Percentiles rank a stretch among this genome's conserved stretches.
These are phyloP conservation scores for Penicillium cosmopolitanum DNA, from an alignment of 495 filamentous ascomycete species.

Conservation along the genomic window DNA sequence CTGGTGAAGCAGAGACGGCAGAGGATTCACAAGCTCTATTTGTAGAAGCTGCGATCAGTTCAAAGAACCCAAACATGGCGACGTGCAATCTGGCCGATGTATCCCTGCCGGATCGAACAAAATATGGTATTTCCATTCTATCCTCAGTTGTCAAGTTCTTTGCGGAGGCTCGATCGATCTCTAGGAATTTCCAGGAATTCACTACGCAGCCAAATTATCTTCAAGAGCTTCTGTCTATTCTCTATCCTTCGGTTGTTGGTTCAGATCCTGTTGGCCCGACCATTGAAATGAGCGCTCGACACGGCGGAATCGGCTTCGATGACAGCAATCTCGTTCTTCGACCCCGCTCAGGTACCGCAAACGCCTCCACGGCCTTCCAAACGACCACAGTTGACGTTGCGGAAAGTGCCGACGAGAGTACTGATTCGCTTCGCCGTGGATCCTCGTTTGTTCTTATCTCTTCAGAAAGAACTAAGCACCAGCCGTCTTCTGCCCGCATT, in stretches of 20 bases:
- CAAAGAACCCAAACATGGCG: constrained; percentile 25
- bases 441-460: constrained; percentile 91
- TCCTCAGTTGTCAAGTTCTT: constrained; percentile 79
- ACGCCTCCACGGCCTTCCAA: constrained; percentile 61
- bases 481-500: constrained; percentile 62
- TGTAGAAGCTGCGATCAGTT: constrained; percentile 15
- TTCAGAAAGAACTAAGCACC: constrained; percentile 60
- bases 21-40: not conserved
- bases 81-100: constrained; percentile 18
- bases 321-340: constrained; percentile 82
- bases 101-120: constrained; percentile 10
- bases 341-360: constrained; percentile 61
- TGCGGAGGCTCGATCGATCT: constrained; percentile 73
- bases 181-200: constrained; percentile 77
- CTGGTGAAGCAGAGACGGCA: constrained; percentile 4
- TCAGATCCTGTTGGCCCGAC: constrained; percentile 80
- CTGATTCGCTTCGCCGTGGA: constrained; percentile 65
- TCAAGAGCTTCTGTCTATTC: constrained; percentile 70
- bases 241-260: constrained; percentile 86
- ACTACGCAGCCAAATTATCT: constrained; percentile 75
- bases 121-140: constrained; percentile 52
- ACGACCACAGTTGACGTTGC: constrained; percentile 65
- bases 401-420: constrained; percentile 49
- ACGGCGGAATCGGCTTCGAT: constrained; percentile 80
- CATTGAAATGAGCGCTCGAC: constrained; percentile 77